Base-by-base conservation (phyloP, 2,329 filamentous ascomycete genomes). In the Botrytis sinoallii region DNA sequence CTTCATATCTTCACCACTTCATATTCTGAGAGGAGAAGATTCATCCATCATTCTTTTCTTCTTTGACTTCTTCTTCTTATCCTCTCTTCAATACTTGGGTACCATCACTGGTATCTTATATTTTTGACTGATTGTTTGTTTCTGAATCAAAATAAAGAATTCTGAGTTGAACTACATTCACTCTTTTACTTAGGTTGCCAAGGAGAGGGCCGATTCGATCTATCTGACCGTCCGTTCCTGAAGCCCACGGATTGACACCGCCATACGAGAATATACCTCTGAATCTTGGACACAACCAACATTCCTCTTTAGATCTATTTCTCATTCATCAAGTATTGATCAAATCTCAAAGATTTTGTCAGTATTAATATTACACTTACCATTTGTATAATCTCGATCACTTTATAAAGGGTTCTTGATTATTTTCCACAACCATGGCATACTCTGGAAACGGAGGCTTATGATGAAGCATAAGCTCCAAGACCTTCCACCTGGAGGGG, bases 381-480 rank as follows among this genome's bases (percentile, higher is more conserved):
- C 25, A 22, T 22, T 40, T 42, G 22, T 7, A 32, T 64, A 64
- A 16, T 71, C 52, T 72, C 57, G 44, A 72, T 48, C 44, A 65
- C 59, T 57, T 10, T 10, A 35, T n/a, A 46, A 44, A 59, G 61
- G 59, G n/a, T 55, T 59, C 16, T 68, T 40, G 70, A 68, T 38
- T 46, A 25, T 57, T 72, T 67, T 67, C 29, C 40, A 67, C 69
- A 78, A 85, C 79, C 82, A 90, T 90, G 88, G 90, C 90, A 80
- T 92, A 92, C 83, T 88, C 89, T 83, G 88, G 88, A 81, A 83
- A 85, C 80, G 86, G 87, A 67, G 81, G 84, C 73, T 91, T 91
- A 90, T 77, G 85, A 89, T 73, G 87, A 89, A 89, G 78, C 90
- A 93, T 81, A 87, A 86, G 74, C 83, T 93, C 80, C 89, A 92